Percentiles rank a stretch among this genome's conserved stretches.
Evolutionary conservation across 1,139 yeast species (phyloP).

Genomic region (Diutina sp.): DNA sequence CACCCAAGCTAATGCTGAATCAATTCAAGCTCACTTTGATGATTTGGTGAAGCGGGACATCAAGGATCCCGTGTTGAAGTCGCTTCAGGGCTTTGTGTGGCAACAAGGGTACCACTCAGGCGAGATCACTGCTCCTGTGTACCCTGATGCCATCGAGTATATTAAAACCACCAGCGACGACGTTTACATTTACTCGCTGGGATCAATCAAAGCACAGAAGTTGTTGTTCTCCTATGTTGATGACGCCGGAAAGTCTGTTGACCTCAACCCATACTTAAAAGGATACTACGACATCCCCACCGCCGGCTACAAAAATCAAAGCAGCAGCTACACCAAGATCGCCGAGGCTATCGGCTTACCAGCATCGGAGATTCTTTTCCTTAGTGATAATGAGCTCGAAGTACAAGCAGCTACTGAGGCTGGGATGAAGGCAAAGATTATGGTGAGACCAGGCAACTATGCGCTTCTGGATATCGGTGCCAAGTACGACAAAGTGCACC

Average conservation of each 20-base stretch:
- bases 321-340: constrained; percentile 47
- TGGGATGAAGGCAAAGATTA: constrained; percentile 48
- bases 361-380: constrained; percentile 36
- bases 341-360: constrained; percentile 27
- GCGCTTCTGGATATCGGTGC: constrained; percentile 24
- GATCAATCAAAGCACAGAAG: constrained; percentile 78
- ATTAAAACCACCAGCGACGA: constrained; percentile 27
- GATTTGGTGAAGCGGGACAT: constrained; percentile 52
- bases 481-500: neutral
- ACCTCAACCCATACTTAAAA: constrained; percentile 38
- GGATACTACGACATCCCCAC: constrained; percentile 83
- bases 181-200: constrained; percentile 80
- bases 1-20: constrained; percentile 11
- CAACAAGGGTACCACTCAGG: constrained; percentile 64
- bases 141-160: constrained; percentile 53
- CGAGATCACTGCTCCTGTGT: constrained; percentile 65
- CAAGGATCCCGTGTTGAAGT: constrained; percentile 67
- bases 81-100: constrained; percentile 82
- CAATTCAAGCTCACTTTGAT: constrained; percentile 33
- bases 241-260: constrained; percentile 14
- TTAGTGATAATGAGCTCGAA: constrained; percentile 64
- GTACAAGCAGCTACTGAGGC: constrained; percentile 61
- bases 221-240: constrained; percentile 56
- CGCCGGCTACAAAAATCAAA: constrained; percentile 59
- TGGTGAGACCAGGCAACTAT: constrained; percentile 67